Conservation (phyloP, 2,329 filamentous ascomycete genomes). For the Fusarium tjaetaba region DNA sequence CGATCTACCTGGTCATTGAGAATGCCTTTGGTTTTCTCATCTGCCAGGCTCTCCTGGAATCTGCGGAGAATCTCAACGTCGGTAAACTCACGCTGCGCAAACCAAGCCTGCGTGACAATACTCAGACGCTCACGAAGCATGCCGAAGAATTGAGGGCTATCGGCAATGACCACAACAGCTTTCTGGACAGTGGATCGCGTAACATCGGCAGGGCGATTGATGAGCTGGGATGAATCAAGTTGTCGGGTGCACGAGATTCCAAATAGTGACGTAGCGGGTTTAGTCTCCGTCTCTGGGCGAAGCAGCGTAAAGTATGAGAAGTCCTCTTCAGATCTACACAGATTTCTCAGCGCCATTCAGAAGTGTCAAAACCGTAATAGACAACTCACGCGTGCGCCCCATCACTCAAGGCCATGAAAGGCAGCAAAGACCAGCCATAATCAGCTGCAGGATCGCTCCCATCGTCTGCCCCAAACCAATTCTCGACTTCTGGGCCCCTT, state of each 20-base stretch:
- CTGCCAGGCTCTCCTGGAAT: conserved; percentile 88
- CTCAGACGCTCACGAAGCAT: conserved; percentile 89
- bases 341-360: conserved; percentile 26
- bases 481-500: conserved; percentile 90
- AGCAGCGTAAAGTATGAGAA: conserved; percentile 98
- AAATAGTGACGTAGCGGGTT: conserved; percentile 83
- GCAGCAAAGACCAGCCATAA: conserved; percentile 90
- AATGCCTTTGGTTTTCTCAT: conserved; percentile 67
- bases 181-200: conserved; percentile 99
- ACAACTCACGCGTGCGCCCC: conserved; percentile 86
- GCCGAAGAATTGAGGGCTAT: conserved; percentile 89
- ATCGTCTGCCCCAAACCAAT: conserved; percentile 83
- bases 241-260: conserved; percentile 96
- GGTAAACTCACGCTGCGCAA: conserved; percentile 90
- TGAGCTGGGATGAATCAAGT: conserved; percentile 80
- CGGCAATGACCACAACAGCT: conserved; percentile 93
- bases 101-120: conserved; percentile 95
- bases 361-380: not conserved
- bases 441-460: conserved; percentile 80
- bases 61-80: conserved; percentile 89
- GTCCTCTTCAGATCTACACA: conserved; percentile 84
- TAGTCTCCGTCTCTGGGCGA: conserved; percentile 63
- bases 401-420: conserved; percentile 97
- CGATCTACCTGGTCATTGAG: conserved; percentile 75
- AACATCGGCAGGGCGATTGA: conserved; percentile 85